A percentile compares a stretch with the other conserved stretches of the same genome.
Conservation (phyloP, 257 asterid species). For the Salvia hispanica region DNA sequence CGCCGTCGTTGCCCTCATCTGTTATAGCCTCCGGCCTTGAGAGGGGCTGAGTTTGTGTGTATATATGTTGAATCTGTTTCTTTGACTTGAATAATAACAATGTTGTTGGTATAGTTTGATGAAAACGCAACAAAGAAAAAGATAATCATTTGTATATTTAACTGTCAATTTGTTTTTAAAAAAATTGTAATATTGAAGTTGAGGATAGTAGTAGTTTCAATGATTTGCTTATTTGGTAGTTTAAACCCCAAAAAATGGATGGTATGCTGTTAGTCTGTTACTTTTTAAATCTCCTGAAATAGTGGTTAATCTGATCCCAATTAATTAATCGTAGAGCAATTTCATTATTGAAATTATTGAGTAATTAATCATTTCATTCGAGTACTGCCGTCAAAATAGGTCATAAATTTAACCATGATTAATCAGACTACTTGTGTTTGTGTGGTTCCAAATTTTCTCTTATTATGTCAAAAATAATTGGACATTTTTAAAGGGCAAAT, state of each 20-base stretch:
- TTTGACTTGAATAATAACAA: not conserved
- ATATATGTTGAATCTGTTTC: not conserved
- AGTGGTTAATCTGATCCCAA: no score
- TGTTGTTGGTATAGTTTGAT: no score
- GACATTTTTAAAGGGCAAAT: no score
- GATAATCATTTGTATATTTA: no score
- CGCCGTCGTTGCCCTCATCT: constrained; percentile 36
- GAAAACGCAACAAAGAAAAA: not conserved
- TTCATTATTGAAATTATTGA: constrained; percentile 2
- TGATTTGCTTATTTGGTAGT: no score
- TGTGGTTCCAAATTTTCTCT: not conserved
- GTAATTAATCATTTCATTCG: not conserved
- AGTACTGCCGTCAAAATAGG: not conserved
- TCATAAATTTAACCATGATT: not conserved
- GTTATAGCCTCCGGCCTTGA: constrained; percentile 29
- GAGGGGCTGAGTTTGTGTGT: no score
- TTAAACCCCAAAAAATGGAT: not conserved
- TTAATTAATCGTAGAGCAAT: not conserved
- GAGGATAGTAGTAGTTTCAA: no score
- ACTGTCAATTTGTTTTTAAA: no score
- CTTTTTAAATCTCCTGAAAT: constrained; percentile 13
- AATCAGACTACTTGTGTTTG: not conserved
- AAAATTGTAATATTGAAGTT: no score
- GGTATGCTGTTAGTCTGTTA: not conserved
- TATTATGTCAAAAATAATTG: no score